Percentiles rank a stretch among this genome's conserved stretches.
These are phyloP conservation scores for Colletotrichum higginsianum DNA, from an alignment of 2,329 filamentous ascomycete species.

Conservation along the genomic window DNA sequence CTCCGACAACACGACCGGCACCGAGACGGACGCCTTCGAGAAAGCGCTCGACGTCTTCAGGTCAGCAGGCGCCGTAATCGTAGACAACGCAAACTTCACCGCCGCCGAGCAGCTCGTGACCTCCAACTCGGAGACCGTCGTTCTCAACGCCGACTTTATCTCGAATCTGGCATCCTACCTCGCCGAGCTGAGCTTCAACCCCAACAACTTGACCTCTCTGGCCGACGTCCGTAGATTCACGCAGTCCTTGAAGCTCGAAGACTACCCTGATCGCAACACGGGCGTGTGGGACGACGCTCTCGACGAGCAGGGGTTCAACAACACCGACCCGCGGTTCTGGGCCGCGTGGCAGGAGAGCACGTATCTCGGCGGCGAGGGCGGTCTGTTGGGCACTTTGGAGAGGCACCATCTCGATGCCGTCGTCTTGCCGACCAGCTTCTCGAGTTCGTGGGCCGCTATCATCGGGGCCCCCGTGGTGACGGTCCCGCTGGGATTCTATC, in stretches of 20 bases:
- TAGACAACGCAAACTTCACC: conserved; percentile 66
- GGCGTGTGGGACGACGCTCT: conserved; percentile 68
- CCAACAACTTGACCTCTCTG: conserved; percentile 66
- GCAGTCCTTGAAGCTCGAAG: conserved; percentile 65
- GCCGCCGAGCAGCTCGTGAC: conserved; percentile 45
- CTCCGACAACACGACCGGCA: conserved; percentile 38
- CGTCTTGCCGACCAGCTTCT: conserved; percentile 66
- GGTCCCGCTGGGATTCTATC: conserved; percentile 70
- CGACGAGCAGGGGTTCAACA: conserved; percentile 63
- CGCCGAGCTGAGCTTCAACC: conserved; percentile 69
- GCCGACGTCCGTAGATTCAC: conserved; percentile 70
- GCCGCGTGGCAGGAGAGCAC: conserved; percentile 67
- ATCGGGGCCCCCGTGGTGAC: conserved; percentile 66
- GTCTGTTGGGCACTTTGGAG: conserved; percentile 71
- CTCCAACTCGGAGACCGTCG: conserved; percentile 48
- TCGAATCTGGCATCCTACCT: conserved; percentile 71
- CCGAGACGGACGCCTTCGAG: conserved; percentile 65
- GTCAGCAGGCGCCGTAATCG: conserved; percentile 70
- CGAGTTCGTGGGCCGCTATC: conserved; percentile 44
- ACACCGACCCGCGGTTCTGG: conserved; percentile 71
- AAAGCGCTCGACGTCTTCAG: conserved; percentile 64
- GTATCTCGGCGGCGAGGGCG: conserved; percentile 70
- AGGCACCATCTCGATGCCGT: conserved; percentile 71
- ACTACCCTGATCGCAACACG: conserved; percentile 75
- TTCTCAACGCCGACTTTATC: conserved; percentile 74